A percentile compares a stretch with the other conserved stretches of the same genome.
Conservation (phyloP, 768 basidiomycete genomes). For the Lyophyllum semitale region DNA sequence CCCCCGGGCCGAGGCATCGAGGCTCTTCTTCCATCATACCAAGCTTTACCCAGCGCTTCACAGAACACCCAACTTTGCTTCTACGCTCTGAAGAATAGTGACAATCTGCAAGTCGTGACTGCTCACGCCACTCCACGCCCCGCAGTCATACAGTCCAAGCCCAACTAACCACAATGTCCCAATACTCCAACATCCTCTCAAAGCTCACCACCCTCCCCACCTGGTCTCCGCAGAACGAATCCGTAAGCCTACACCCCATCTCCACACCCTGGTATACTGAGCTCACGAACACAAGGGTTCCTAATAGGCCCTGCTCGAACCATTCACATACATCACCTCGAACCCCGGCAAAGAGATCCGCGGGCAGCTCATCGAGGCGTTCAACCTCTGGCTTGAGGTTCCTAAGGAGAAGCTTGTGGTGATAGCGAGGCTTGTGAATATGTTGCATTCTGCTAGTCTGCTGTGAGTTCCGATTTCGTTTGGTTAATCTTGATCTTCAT, state of each 20-base stretch:
- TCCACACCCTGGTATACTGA: not conserved
- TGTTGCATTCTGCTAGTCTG: slow-evolving; percentile 93
- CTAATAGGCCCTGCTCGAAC: slow-evolving; percentile 78
- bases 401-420: slow-evolving; percentile 67
- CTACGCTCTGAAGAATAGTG: no score
- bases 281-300: not conserved
- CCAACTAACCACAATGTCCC: slow-evolving; percentile 20
- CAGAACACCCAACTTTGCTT: no score
- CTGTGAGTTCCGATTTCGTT: slow-evolving; percentile 60
- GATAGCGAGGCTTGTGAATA: slow-evolving; percentile 83
- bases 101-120: no score
- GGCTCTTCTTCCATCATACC: no score
- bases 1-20: no score
- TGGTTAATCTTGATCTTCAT: not conserved
- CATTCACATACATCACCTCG: slow-evolving; percentile 80
- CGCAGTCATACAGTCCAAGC: not conserved
- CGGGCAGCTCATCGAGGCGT: slow-evolving; percentile 83
- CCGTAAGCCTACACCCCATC: slow-evolving; percentile 27
- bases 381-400: slow-evolving; percentile 90
- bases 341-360: slow-evolving; percentile 95
- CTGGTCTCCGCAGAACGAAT: slow-evolving; percentile 39
- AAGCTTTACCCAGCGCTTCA: no score
- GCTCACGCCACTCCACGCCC: no score
- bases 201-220: slow-evolving; percentile 30
- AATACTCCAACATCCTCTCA: slow-evolving; percentile 43